Conservation (phyloP, 495 filamentous ascomycete genomes). For the Penicillium antarcticum region DNA sequence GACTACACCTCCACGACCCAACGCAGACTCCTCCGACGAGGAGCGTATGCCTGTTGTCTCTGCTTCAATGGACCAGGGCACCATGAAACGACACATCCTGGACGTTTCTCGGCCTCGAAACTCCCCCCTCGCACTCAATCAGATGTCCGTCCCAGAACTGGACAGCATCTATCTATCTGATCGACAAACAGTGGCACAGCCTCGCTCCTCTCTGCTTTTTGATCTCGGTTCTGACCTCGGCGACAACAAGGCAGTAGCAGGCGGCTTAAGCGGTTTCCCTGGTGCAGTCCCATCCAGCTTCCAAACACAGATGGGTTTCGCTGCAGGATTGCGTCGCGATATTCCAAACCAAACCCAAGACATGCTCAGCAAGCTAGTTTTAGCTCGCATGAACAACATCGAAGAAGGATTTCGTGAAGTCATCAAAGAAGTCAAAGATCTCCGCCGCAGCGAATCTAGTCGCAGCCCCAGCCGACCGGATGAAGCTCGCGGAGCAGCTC, state of each 20-base stretch:
- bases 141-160: slow-evolving; percentile 52
- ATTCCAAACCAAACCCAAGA: slow-evolving; percentile 53
- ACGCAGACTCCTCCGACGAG: slow-evolving; percentile 23
- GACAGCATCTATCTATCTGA: slow-evolving; percentile 40
- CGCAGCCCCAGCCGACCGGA: slow-evolving; percentile 31
- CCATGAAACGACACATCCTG: slow-evolving; percentile 23
- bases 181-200: slow-evolving; percentile 27
- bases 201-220: slow-evolving; percentile 57
- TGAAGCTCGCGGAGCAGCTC: slow-evolving; percentile 17
- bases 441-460: slow-evolving; percentile 33
- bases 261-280: slow-evolving; percentile 38
- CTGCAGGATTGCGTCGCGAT: slow-evolving; percentile 43
- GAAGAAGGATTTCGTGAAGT: slow-evolving; percentile 83
- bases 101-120: slow-evolving; percentile 31
- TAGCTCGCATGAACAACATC: slow-evolving; percentile 88
- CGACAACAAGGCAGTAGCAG: slow-evolving; percentile 59
- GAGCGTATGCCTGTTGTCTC: slow-evolving; percentile 14
- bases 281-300: slow-evolving; percentile 71
- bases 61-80: slow-evolving; percentile 25
- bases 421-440: slow-evolving; percentile 75
- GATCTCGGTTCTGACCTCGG: slow-evolving; percentile 72
- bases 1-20: slow-evolving; percentile 20
- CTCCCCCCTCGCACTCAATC: slow-evolving; percentile 48
- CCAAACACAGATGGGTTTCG: slow-evolving; percentile 74
- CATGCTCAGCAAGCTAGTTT: slow-evolving; percentile 74